Evolutionary conservation across 768 basidiomycete genomes (phyloP).

Genomic region (Dacryopinax spathularia): DNA sequence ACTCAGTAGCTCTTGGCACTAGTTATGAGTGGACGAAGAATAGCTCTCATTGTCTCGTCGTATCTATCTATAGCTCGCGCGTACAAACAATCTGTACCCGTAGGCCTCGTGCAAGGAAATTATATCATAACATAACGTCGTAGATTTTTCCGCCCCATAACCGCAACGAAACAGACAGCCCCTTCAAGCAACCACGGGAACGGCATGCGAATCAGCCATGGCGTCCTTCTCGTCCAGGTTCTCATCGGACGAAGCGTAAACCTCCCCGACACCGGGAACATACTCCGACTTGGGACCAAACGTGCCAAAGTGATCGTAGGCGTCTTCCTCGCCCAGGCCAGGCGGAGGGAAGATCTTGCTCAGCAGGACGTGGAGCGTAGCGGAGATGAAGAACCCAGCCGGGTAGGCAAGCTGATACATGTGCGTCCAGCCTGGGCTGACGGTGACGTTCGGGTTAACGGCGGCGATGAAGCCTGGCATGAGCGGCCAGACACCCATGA

Average conservation of each 20-base stretch:
- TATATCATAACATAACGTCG: neutral
- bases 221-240: neutral
- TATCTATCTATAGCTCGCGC: neutral
- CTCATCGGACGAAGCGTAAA: neutral
- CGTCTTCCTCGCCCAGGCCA: neutral
- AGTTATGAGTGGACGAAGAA: neutral
- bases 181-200: neutral
- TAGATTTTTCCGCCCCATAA: neutral
- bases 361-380: neutral
- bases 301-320: neutral
- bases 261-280: neutral
- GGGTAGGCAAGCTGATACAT: slow-evolving; percentile 1
- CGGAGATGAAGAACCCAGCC: neutral
- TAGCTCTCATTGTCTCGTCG: neutral
- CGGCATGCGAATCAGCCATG: neutral
- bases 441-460: neutral
- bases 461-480: slow-evolving; percentile 4
- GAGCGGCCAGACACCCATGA: slow-evolving; percentile 11
- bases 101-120: neutral
- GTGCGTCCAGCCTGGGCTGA: neutral
- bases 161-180: neutral
- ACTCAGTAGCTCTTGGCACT: too few relatives aligned
- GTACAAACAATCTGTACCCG: neutral
- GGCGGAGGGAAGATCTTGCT: slow-evolving; percentile 1
- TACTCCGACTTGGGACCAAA: neutral